Evolutionary conservation across 2,329 filamentous ascomycete genomes (phyloP).

Genomic region (Ophiostoma sp.): DNA sequence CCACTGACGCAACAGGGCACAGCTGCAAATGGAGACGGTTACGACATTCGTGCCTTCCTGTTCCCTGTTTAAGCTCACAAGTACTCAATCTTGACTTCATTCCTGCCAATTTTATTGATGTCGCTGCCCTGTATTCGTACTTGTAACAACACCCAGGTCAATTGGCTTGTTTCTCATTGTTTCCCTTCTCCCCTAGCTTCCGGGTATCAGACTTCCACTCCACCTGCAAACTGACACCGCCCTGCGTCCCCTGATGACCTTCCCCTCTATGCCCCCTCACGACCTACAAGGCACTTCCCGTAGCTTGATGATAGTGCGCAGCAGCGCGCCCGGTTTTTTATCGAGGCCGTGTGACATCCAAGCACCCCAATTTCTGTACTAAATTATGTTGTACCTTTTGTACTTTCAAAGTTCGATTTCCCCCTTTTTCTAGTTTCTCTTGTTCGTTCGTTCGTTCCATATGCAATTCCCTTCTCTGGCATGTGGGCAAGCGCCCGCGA

Average conservation of each 20-base stretch:
- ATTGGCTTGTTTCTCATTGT: neutral
- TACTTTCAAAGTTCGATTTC: neutral
- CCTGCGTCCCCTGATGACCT: neutral
- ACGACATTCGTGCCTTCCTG: neutral
- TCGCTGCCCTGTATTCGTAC: neutral
- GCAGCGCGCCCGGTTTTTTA: slow-evolving; percentile 16
- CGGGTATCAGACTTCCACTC: slow-evolving; percentile 7
- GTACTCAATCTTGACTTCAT: neutral
- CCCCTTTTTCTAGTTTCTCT: neutral
- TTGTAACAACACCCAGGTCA: neutral
- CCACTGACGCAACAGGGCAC: slow-evolving; percentile 8
- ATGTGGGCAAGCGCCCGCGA: neutral
- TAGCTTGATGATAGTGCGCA: slow-evolving; percentile 17
- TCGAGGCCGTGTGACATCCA: slow-evolving; percentile 5
- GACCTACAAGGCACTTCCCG: neutral
- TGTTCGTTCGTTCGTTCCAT: neutral
- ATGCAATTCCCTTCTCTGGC: neutral
- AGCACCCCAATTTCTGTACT: neutral
- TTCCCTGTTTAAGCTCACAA: neutral
- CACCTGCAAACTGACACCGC: neutral
- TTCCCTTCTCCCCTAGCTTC: neutral
- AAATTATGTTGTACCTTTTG: neutral
- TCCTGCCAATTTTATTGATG: neutral
- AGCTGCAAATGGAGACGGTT: neutral
- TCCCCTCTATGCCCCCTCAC: neutral